Base-by-base conservation (phyloP, 139 green algal genomes). In the Coelastrella sp. region DNA sequence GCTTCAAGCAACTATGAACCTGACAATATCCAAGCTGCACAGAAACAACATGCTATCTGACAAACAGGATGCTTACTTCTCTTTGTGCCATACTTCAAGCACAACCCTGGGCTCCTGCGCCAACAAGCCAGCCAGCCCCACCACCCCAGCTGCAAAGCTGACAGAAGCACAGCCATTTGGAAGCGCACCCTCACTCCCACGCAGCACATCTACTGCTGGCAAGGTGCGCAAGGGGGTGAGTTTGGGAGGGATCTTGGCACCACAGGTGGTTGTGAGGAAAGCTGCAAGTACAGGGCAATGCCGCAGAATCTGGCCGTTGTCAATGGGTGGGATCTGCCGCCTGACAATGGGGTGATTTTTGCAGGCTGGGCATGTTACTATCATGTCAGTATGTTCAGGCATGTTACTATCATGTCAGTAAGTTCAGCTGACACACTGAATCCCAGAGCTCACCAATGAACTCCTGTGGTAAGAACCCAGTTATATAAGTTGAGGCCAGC, bases 51-150 rank as follows among this genome's bases (percentile, higher is more conserved):
- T 47, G 0, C 8, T 13, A 71, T 71, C 1, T 13, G 11, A 2
- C 61, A 0, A 47, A 5, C 77, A 83, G 77, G 54, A 59, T n/a
- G 77, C 91, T 58, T 64, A 96, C 94, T 89, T 92, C 81, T 95
- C 94, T 56, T 94, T 93, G 85, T 95, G 92, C 93, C 93, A 96
- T 47, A 95, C 92, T 85, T 96, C 93, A 64, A 94, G 81, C 54
- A 73, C 86, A 32, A 95, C 71, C n/a, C 90, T 83, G 3, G 94
- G 94, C 57, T 94, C 94, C 4, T 19, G 7, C 0, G 90, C 92
- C 73, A 96, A 87, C 66, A 93, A 87, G 19, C 90, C 75, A 5
- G 94, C 94, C 64, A 96, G 89, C 56, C 83, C 78, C 91, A 96
- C 91, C 80, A 95, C 93, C 10, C 90, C 92, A 23, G 92, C 86